These are phyloP conservation scores for Pseudogymnoascus sp. DNA, from an alignment of 2,329 filamentous ascomycete genomes.

Conservation along the genomic window DNA sequence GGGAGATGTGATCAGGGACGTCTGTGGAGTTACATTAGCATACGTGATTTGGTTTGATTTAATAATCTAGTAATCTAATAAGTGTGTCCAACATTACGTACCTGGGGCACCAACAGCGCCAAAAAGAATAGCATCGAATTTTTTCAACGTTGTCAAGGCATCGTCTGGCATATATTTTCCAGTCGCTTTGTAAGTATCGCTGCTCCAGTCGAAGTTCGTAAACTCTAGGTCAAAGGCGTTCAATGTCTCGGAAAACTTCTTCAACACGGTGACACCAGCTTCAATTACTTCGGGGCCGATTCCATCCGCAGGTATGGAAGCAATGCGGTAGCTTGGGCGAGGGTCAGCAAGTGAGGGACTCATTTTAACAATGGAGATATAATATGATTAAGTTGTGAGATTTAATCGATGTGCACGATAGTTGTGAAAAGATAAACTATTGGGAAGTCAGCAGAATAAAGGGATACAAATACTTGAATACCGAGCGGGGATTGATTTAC, in stretches of 20 bases:
- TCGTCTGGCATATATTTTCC: constrained; percentile 54
- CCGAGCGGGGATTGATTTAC: not conserved
- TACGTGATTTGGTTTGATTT: not conserved
- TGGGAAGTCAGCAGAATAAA: not conserved
- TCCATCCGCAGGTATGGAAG: constrained; percentile 55
- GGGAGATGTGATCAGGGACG: constrained; percentile 58
- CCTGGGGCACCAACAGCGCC: constrained; percentile 51
- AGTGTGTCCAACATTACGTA: constrained; percentile 25
- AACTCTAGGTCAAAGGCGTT: constrained; percentile 55
- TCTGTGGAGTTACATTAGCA: constrained; percentile 29
- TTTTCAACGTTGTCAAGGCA: constrained; percentile 45
- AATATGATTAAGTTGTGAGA: not conserved
- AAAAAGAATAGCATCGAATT: constrained; percentile 52
- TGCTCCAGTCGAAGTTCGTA: constrained; percentile 52
- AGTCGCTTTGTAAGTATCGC: constrained; percentile 48
- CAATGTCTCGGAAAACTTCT: constrained; percentile 43
- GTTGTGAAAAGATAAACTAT: not conserved
- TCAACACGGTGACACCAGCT: constrained; percentile 52
- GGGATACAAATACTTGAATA: not conserved
- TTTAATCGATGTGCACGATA: not conserved
- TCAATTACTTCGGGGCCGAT: constrained; percentile 57
- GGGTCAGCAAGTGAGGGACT: not conserved
- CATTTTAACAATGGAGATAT: constrained; percentile 9
- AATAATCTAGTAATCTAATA: not conserved
- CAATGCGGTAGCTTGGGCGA: constrained; percentile 38